These are phyloP conservation scores for Sporobolomyces pararoseus DNA, from an alignment of 768 basidiomycete species.

Conservation along the genomic window DNA sequence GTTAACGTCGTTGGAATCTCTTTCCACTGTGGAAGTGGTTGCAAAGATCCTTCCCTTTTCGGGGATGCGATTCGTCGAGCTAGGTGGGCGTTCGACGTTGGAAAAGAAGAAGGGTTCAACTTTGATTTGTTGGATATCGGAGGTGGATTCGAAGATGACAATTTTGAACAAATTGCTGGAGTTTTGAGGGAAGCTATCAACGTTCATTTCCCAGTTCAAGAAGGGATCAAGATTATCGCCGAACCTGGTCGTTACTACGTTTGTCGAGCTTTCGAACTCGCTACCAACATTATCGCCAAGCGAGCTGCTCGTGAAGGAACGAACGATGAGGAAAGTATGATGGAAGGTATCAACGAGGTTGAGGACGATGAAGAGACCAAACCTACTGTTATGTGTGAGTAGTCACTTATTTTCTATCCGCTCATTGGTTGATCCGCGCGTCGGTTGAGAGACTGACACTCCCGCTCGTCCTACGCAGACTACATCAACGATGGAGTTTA, in stretches of 20 bases:
- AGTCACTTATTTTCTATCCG: neutral
- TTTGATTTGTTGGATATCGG: conserved; percentile 88
- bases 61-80: conserved; percentile 83
- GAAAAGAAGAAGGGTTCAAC: conserved; percentile 67
- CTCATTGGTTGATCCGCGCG: no score
- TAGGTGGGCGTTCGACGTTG: conserved; percentile 81
- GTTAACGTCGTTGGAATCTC: conserved; percentile 89
- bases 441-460: no score
- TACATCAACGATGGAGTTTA: conserved; percentile 99
- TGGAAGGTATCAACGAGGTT: conserved; percentile 32
- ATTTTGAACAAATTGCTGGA: conserved; percentile 73
- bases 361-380: conserved; percentile 47
- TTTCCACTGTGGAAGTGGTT: conserved; percentile 97
- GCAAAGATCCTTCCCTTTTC: conserved; percentile 86
- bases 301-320: conserved; percentile 56
- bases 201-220: conserved; percentile 66
- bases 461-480: conserved; percentile 56
- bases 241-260: conserved; percentile 96
- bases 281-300: conserved; percentile 87
- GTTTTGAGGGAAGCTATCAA: conserved; percentile 69
- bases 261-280: conserved; percentile 59
- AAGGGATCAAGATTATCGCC: conserved; percentile 74
- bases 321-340: conserved; percentile 48
- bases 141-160: conserved; percentile 87
- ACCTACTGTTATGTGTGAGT: conserved; percentile 84